phyloP scores from a whole-genome alignment of 805 yeast species.

The Candida ficus region DNA sequence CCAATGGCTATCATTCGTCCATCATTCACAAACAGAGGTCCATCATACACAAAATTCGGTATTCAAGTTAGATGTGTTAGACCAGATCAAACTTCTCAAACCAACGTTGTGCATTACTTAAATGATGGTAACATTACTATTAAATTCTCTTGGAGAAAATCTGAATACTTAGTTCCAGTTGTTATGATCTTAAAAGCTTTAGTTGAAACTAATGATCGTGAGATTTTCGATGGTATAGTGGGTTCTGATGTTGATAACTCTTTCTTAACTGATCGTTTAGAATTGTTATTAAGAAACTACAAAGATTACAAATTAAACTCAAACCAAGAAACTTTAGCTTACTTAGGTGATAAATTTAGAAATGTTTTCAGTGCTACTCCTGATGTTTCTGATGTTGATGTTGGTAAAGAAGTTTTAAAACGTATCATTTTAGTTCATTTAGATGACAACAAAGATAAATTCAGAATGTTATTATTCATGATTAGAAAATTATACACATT shows the following conservation, averaged over 20 bases:
- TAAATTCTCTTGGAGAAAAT: constrained; percentile 95
- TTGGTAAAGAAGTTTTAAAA: constrained; percentile 77
- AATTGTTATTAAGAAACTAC: constrained; percentile 82
- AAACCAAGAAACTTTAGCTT: constrained; percentile 85
- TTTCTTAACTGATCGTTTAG: constrained; percentile 96
- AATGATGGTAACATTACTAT: constrained; percentile 95
- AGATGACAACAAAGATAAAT: constrained; percentile 69
- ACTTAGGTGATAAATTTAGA: constrained; percentile 93
- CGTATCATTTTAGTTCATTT: constrained; percentile 90
- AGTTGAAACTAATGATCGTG: constrained; percentile 87
- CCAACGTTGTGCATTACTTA: constrained; percentile 93
- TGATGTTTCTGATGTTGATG: constrained; percentile 83
- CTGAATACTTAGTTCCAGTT: constrained; percentile 91
- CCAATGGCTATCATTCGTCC: constrained; percentile 98
- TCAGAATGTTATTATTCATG: constrained; percentile 86
- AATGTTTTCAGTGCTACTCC: constrained; percentile 87
- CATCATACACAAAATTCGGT: constrained; percentile 83
- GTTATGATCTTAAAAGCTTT: constrained; percentile 89
- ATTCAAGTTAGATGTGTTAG: constrained; percentile 91
- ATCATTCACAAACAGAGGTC: constrained; percentile 91
- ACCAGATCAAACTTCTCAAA: constrained; percentile 96
- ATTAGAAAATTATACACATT: constrained; percentile 89
- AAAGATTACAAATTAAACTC: constrained; percentile 75
- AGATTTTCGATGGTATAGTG: constrained; percentile 91
- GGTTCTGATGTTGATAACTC: constrained; percentile 86